A percentile compares a stretch with the other conserved stretches of the same genome.
Conservation (phyloP, 257 asterid species). For the Solanum pinnatisectum region DNA sequence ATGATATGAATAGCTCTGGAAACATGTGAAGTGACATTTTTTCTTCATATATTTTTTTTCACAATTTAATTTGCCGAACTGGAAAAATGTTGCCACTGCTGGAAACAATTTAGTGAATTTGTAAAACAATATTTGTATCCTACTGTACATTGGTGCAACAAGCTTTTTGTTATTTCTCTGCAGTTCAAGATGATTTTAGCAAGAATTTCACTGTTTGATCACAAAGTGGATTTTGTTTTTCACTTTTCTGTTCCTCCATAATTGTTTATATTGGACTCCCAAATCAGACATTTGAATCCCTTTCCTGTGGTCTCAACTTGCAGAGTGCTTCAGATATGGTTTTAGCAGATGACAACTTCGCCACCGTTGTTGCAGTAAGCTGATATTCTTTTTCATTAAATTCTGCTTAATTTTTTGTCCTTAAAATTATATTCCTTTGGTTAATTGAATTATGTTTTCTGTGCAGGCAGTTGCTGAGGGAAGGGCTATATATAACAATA, state of each 20-base stretch:
- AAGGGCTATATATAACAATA: constrained; percentile 92
- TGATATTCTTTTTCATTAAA: neutral
- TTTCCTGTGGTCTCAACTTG: constrained; percentile 18
- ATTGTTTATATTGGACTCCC: neutral
- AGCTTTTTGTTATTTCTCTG: neutral
- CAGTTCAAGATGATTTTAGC: neutral
- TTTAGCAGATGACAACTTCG: constrained; percentile 94
- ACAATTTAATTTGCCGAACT: neutral
- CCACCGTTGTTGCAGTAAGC: constrained; percentile 97
- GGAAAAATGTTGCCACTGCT: neutral
- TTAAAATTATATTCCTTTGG: neutral
- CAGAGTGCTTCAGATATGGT: constrained; percentile 99
- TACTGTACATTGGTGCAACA: neutral
- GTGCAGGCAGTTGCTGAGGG: constrained; percentile 99
- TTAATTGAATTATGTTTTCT: neutral
- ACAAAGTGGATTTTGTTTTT: neutral
- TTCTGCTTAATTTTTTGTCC: neutral
- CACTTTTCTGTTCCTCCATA: neutral
- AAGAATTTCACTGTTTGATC: neutral
- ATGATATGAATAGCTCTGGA: neutral
- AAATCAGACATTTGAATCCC: neutral
- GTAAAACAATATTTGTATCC: neutral
- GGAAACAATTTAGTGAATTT: neutral
- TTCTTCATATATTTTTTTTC: neutral
- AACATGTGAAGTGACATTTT: neutral